Base-by-base conservation (phyloP, 140 eudicot species). In the Flaveria floridana region DNA sequence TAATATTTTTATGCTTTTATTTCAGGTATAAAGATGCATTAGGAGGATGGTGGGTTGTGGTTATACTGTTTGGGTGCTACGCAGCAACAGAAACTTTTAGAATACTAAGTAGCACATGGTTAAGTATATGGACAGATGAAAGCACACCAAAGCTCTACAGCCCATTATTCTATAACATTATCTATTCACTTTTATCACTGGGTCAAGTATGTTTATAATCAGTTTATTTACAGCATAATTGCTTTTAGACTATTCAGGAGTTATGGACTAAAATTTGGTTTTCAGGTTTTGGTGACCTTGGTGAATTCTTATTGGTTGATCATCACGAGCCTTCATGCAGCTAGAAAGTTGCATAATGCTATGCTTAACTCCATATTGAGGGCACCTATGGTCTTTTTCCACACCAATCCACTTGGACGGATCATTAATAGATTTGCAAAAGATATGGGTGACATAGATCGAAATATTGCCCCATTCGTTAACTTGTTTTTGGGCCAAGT, bases 331-430 rank as follows among this genome's bases (percentile, higher is more conserved):
- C 94, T 94, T 80, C 78, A 81, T 65, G 99, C 99, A 25, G 96
- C 99, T 46, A 83, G 85, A 76, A 80, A 82, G 72, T 82, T 94
- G 80, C 99, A 94, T 65, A 86, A 94, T 76, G 87, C 90, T 10
- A 94, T 94, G 97, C 90, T 94, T 28, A 65, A 63, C 48, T 78
- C 99, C 59, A 85, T 90, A 66, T 75, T 94, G 51, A 85, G 92
- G 86, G 97, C 97, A 75, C 97, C 99, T 3, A 94, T 94, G 99
- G 96, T 88, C 62, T 94, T 94, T 82, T 94, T 94, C 82, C 97
- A 94, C 72, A 94, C 99, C 2, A 94, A 91, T 83, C 99, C 99
- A 20, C 85, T 85, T 58, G 99, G 97, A 58, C 90, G 99, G 44
- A 85, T 94, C 47, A 94, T 94, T 48, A 94, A 94, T 73, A 84